Evolutionary conservation across 257 asterid species (phyloP), one percentile per base, ranked within the genome.

Genomic region (Solanum bulbocastanum): DNA sequence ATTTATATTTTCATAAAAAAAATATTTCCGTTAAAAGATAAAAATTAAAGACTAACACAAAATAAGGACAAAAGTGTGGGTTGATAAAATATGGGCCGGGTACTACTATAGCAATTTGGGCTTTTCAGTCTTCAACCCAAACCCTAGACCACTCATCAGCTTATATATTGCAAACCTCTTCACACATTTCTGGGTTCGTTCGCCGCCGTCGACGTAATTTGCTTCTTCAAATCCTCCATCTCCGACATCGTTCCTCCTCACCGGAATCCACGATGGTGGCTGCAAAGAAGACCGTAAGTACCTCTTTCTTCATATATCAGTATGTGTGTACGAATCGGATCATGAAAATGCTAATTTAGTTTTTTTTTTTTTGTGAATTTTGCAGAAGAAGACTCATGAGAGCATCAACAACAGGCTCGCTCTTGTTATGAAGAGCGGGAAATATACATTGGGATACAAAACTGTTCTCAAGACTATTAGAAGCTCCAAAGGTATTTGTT

Each of bases 381-480:
- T 89, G 56, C 94, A 93, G 98, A 95, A 95, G 95, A 94, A 94
- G 96, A 93, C 93, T 74, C 98, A 94, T 87, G 98, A 95, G 94
- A 93, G 94, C 88, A 94, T 95, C 90, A 93, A 95, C 93, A 95
- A 90, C 88, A 94, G 96, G 93, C 91, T 95, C 35, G 97, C 96
- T 76, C 96, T 95, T 30, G 98, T 93, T 85, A 92, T 95, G 95
- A 94, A 95, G 94, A 92, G 97, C 87, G 96, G 96, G 8, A 94
- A 93, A 65, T 93, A 89, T 88, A 92, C 96, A 13, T 93, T 92
- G 83, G 94, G 94, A 36, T 91, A 92, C 92, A 93, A 91, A 90
- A 91, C 93, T 56, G 94, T 92, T 15, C 94, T 94, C 91, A 92
- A 91, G 56, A 88, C 93, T 49, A 93, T 91, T 30, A 89, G 93